Conservation (phyloP, 1,284 basidiomycete species). For the Amylostereum areolatum region DNA sequence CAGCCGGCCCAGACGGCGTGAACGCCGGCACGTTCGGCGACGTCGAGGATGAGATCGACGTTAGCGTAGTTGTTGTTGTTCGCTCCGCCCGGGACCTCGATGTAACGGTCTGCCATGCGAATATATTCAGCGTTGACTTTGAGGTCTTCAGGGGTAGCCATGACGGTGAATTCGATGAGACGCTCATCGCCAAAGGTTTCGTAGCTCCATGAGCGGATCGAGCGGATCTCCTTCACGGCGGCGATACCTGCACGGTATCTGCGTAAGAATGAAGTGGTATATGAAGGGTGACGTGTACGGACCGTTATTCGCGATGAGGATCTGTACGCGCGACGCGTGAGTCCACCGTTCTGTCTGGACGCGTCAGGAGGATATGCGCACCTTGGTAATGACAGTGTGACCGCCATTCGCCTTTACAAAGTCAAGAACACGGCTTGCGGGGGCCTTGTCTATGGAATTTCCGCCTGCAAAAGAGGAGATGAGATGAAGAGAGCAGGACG, state of each 20-base stretch:
- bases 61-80: conserved; percentile 99
- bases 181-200: conserved; percentile 98
- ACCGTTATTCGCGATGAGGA: conserved; percentile 97
- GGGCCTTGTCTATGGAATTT: conserved; percentile 83
- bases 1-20: conserved; percentile 99
- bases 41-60: conserved; percentile 98
- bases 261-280: conserved; percentile 15
- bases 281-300: conserved; percentile 15
- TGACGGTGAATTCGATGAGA: conserved; percentile 97
- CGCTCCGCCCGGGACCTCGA: conserved; percentile 96
- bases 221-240: conserved; percentile 98
- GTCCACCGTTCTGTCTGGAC: neutral
- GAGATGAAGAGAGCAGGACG: conserved; percentile 9
- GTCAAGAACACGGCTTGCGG: conserved; percentile 77
- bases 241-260: conserved; percentile 71
- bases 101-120: conserved; percentile 98
- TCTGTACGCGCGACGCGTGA: conserved; percentile 29
- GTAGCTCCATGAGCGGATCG: conserved; percentile 99
- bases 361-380: neutral
- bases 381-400: conserved; percentile 99
- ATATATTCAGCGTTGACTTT: conserved; percentile 99
- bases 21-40: conserved; percentile 95
- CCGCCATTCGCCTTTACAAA: conserved; percentile 92
- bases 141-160: conserved; percentile 99
- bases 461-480: conserved; percentile 58